Evolutionary conservation across 768 basidiomycete species (phyloP).

Genomic region (Trametes gibbosa): DNA sequence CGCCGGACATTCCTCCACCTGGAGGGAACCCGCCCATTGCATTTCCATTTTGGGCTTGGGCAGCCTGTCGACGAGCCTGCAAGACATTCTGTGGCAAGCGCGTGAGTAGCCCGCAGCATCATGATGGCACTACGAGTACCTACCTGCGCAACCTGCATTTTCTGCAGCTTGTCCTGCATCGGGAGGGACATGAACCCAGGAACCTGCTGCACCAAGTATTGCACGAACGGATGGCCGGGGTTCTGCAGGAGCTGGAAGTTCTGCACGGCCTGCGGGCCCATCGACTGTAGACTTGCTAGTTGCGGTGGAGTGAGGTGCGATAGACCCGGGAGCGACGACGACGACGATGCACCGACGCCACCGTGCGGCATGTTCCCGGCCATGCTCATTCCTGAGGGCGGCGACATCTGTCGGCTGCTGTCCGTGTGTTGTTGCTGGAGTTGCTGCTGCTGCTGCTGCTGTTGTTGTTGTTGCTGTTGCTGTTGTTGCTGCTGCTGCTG

Average conservation of each 20-base stretch:
- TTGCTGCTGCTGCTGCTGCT: no score
- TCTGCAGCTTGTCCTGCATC: conserved; percentile 56
- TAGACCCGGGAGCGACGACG: conserved; percentile 3
- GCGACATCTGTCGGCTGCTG: conserved; percentile 23
- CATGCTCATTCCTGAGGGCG: conserved; percentile 9
- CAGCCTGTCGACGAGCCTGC: conserved; percentile 32
- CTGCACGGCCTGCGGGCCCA: conserved; percentile 41
- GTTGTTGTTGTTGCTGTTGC: no score
- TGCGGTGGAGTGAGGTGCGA: conserved; percentile 15
- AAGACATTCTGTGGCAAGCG: conserved; percentile 22
- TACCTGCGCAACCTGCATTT: conserved; percentile 53
- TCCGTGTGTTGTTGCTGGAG: conserved; percentile 21
- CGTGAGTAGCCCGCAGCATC: background rate
- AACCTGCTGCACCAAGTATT: conserved; percentile 48
- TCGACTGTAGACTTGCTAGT: conserved; percentile 20
- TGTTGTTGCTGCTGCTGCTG: no score
- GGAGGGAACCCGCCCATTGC: conserved; percentile 12
- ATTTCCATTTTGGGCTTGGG: conserved; percentile 12
- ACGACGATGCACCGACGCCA: background rate
- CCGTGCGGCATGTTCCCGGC: background rate
- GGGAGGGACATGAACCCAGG: conserved; percentile 56
- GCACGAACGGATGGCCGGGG: conserved; percentile 56
- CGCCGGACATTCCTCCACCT: conserved; percentile 10
- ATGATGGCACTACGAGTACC: conserved; percentile 15
- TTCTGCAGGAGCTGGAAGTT: conserved; percentile 48